Evolutionary conservation across 495 filamentous ascomycete species (phyloP).

Genomic region (Lophiotrema nucula): DNA sequence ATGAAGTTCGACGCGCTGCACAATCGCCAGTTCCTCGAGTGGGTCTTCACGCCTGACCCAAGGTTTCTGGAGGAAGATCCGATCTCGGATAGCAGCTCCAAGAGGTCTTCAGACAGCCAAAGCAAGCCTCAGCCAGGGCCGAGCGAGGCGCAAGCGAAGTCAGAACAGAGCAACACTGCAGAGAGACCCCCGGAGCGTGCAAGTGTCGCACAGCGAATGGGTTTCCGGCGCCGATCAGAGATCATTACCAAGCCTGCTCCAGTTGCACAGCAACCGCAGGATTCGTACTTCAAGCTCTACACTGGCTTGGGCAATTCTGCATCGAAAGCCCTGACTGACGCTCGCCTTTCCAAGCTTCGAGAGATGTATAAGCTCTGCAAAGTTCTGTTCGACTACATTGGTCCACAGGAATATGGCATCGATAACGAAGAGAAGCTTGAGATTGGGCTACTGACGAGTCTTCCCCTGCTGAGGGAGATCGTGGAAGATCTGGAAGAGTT

Average conservation of each 20-base stretch:
- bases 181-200: slow-evolving; percentile 18
- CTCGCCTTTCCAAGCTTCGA: slow-evolving; percentile 78
- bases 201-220: slow-evolving; percentile 42
- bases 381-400: slow-evolving; percentile 96
- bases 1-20: slow-evolving; percentile 99
- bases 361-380: slow-evolving; percentile 92
- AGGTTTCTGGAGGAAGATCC: slow-evolving; percentile 64
- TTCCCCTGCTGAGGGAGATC: slow-evolving; percentile 92
- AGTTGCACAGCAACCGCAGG: slow-evolving; percentile 27
- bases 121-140: slow-evolving; percentile 2
- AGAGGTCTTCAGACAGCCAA: slow-evolving; percentile 15
- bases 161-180: slow-evolving; percentile 16
- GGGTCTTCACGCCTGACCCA: slow-evolving; percentile 85
- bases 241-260: slow-evolving; percentile 9
- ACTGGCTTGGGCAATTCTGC: slow-evolving; percentile 59
- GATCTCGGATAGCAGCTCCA: slow-evolving; percentile 24
- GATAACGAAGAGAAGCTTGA: slow-evolving; percentile 92
- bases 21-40: slow-evolving; percentile 95
- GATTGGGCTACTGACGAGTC: slow-evolving; percentile 89
- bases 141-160: slow-evolving; percentile 9
- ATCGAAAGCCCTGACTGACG: slow-evolving; percentile 79
- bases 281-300: slow-evolving; percentile 85
- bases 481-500: slow-evolving; percentile 96
- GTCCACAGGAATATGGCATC: slow-evolving; percentile 97
- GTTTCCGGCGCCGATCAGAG: slow-evolving; percentile 42